phyloP scores from a whole-genome alignment of 2,329 filamentous ascomycete species.

The Aspergillus pseudoviridinutans region DNA sequence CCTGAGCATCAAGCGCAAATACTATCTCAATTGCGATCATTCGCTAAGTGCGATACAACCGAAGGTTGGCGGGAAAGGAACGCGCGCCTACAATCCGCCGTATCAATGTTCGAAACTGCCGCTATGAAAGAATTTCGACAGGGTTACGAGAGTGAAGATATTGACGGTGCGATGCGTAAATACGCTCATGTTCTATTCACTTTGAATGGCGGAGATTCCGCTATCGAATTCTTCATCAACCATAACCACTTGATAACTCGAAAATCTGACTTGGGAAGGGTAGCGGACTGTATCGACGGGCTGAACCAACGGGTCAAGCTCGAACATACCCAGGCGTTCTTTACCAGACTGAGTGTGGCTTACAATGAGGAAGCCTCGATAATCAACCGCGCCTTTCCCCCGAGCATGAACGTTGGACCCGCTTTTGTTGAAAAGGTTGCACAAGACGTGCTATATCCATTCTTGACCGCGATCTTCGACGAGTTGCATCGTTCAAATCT shows the following conservation, averaged over 20 bases:
- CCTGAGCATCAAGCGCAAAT: constrained; percentile 89
- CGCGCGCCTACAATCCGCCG: constrained; percentile 69
- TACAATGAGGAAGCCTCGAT: constrained; percentile 78
- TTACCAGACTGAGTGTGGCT: constrained; percentile 67
- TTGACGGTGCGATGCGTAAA: constrained; percentile 80
- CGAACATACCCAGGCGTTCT: constrained; percentile 76
- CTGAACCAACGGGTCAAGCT: constrained; percentile 66
- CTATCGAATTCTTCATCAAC: constrained; percentile 79
- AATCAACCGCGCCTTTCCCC: constrained; percentile 78
- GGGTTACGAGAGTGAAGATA: constrained; percentile 82
- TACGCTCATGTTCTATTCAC: constrained; percentile 82
- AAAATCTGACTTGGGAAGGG: constrained; percentile 65
- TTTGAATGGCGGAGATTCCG: constrained; percentile 75
- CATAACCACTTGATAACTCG: constrained; percentile 82
- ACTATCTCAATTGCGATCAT: constrained; percentile 73
- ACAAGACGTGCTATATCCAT: constrained; percentile 79
- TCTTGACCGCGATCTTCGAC: constrained; percentile 79
- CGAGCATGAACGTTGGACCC: constrained; percentile 66
- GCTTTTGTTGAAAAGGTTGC: constrained; percentile 76
- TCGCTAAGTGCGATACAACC: constrained; percentile 76
- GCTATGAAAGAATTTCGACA: constrained; percentile 90
- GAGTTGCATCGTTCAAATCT: constrained; percentile 75
- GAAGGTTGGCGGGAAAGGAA: constrained; percentile 68
- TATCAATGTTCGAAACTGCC: constrained; percentile 81
- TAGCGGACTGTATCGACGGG: constrained; percentile 76